Base-by-base conservation (phyloP, 192 early-diverging fungal genomes). In the Spizellomyces sp. region DNA sequence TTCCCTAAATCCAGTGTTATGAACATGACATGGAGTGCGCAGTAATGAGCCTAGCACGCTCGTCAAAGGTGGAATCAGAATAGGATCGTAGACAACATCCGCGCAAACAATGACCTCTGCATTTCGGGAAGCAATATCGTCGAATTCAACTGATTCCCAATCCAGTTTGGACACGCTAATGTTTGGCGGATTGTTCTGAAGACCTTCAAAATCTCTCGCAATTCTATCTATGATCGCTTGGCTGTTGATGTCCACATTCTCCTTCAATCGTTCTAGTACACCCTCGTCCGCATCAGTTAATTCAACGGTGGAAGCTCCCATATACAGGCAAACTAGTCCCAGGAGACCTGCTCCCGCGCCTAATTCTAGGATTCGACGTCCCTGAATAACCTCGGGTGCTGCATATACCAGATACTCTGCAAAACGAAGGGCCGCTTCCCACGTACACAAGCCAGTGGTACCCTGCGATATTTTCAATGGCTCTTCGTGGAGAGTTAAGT, bases 381-480 rank as follows among this genome's bases (percentile, higher is more conserved):
- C 14, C 14, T n/a, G n/a, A 45, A 71, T 15, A 41, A 66, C 9
- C 22, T 45, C 42, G 45, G 59, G 60, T 15, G 46, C 66, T 45
- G n/a, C 14, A 36, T 56, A 21, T 17, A 74, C n/a, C 62, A 90
- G 75, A 56, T 82, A 87, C 55, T 87, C 82, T 4, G 82, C 66
- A 48, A 90, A 70, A 6, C 79, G 73, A 50, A 89, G 60, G 14
- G 85, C 81, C 4, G 87, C 87, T 47, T 85, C 87, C 89, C 89
- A 90, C 9, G 85, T 87, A 55, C 82, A 75, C 41, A 90, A 56
- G 0, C 89, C 87, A 5, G 89, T 88, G 4, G 89, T 86, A 1
- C 89, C 89, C 42, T 83, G 74, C 6, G 86, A 84, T 42, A 88
- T 84, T 60, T 75, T 76, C 27, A 79, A 66, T 71, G 76, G 69